Evolutionary conservation across 257 asterid species (phyloP).

Genomic region (Cynanchum wilfordii): DNA sequence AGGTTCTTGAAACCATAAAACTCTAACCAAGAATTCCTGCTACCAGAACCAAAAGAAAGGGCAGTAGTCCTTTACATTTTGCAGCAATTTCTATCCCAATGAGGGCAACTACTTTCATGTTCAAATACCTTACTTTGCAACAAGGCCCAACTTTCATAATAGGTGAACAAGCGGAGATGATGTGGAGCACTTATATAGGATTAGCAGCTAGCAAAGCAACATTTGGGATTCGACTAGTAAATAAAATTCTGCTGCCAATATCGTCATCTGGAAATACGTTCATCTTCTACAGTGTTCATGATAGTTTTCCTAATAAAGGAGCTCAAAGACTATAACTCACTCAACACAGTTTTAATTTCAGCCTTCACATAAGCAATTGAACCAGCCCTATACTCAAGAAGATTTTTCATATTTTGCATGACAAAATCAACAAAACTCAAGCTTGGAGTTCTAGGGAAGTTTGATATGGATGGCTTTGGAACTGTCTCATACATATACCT

Average conservation of each 20-base stretch:
- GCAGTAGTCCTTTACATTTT: constrained; percentile 3
- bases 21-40: constrained; percentile 19
- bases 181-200: neutral
- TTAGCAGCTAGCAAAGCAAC: constrained; percentile 8
- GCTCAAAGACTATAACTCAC: neutral
- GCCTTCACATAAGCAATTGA: neutral
- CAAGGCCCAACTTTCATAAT: constrained; percentile 16
- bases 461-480: neutral
- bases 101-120: neutral
- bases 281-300: neutral
- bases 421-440: neutral
- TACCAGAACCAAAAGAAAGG: constrained; percentile 16
- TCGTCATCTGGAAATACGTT: constrained; percentile 3
- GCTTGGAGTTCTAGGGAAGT: neutral
- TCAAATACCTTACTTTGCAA: constrained; percentile 9
- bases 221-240: constrained; percentile 2
- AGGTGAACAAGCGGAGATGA: neutral
- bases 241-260: constrained; percentile 12
- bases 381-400: neutral
- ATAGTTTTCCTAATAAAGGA: neutral
- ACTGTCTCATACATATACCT: neutral
- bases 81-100: constrained; percentile 5
- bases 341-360: neutral
- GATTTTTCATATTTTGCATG: neutral
- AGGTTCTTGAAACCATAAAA: too few species aligned